phyloP scores from a whole-genome alignment of 1,284 basidiomycete genomes.

The Cryptococcus jaspeensis region DNA sequence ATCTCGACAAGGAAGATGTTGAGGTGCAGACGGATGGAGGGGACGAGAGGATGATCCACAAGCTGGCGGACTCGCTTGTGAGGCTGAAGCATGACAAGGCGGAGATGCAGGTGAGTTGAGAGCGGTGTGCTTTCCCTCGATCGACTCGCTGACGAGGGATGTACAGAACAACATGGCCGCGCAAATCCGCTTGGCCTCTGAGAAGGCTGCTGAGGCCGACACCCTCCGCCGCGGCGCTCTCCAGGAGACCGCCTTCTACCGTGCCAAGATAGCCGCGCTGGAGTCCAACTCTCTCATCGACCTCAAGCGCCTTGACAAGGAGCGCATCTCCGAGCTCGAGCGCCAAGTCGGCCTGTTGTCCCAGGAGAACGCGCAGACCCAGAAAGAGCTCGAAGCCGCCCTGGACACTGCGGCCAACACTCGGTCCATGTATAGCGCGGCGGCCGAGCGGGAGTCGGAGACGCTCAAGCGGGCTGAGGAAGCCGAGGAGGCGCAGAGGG shows the following conservation, averaged over 20 bases:
- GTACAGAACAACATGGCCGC: slow-evolving; percentile 43
- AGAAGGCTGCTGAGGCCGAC: slow-evolving; percentile 77
- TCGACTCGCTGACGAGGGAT: slow-evolving; percentile 18
- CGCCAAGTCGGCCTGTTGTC: slow-evolving; percentile 67
- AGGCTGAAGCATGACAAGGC: slow-evolving; percentile 87
- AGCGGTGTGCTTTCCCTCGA: slow-evolving; percentile 2
- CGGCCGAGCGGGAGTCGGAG: slow-evolving; percentile 77
- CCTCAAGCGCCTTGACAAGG: slow-evolving; percentile 69
- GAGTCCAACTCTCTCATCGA: slow-evolving; percentile 72
- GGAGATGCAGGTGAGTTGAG: slow-evolving; percentile 76
- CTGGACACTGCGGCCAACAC: slow-evolving; percentile 71
- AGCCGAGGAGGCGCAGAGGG: slow-evolving; percentile 75
- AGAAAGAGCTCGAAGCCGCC: slow-evolving; percentile 67
- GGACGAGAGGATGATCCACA: slow-evolving; percentile 43
- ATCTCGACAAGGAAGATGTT: slow-evolving; percentile 49
- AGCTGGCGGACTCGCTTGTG: slow-evolving; percentile 70
- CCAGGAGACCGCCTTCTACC: slow-evolving; percentile 95
- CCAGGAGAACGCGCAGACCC: slow-evolving; percentile 61
- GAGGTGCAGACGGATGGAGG: slow-evolving; percentile 35
- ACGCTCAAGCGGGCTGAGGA: slow-evolving; percentile 76
- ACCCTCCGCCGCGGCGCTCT: slow-evolving; percentile 73
- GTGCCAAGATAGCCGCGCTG: slow-evolving; percentile 84
- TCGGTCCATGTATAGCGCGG: slow-evolving; percentile 68
- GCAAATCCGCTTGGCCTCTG: slow-evolving; percentile 62
- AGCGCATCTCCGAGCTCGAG: slow-evolving; percentile 78